Percentiles rank a stretch among this genome's conserved stretches.
Evolutionary conservation across 2,329 filamentous ascomycete species (phyloP).

Genomic region (Phialophora chinensis): DNA sequence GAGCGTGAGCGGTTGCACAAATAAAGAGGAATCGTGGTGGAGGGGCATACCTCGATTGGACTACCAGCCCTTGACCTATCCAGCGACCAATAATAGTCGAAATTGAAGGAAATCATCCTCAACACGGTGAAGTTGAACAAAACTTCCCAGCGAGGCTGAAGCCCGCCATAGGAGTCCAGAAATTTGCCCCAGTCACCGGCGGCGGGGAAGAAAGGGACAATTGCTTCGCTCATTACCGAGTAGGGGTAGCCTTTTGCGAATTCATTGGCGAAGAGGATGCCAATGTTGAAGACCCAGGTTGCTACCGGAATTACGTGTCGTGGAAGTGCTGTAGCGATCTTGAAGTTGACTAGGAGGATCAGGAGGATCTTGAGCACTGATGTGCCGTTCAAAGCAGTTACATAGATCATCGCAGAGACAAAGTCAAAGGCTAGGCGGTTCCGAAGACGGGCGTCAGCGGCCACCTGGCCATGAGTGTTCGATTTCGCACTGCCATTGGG

Average conservation of each 20-base stretch:
- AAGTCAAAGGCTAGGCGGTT: slow-evolving; percentile 83
- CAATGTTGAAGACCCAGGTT: slow-evolving; percentile 91
- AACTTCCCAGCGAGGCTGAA: slow-evolving; percentile 94
- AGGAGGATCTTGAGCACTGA: slow-evolving; percentile 80
- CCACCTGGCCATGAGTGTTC: slow-evolving; percentile 39
- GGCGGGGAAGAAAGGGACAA: slow-evolving; percentile 52
- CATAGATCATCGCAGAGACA: slow-evolving; percentile 77
- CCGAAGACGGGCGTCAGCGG: slow-evolving; percentile 65
- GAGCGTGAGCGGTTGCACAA: neutral
- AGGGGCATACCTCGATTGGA: slow-evolving; percentile 75
- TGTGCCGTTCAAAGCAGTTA: slow-evolving; percentile 80
- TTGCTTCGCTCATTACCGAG: slow-evolving; percentile 63
- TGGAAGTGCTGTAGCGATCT: slow-evolving; percentile 74
- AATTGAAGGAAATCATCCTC: slow-evolving; percentile 91
- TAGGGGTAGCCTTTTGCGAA: slow-evolving; percentile 78
- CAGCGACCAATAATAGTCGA: slow-evolving; percentile 94
- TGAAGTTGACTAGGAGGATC: slow-evolving; percentile 83
- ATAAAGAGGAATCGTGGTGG: slow-evolving; percentile 36
- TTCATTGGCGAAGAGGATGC: slow-evolving; percentile 87
- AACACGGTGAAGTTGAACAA: slow-evolving; percentile 95
- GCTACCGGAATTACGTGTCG: slow-evolving; percentile 71
- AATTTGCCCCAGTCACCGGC: slow-evolving; percentile 69
- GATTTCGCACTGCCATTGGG: slow-evolving; percentile 22
- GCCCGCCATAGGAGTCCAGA: slow-evolving; percentile 78
- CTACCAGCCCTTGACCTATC: slow-evolving; percentile 65